These are phyloP conservation scores for Lentinula boryana DNA, from an alignment of 768 basidiomycete species.

Conservation along the genomic window DNA sequence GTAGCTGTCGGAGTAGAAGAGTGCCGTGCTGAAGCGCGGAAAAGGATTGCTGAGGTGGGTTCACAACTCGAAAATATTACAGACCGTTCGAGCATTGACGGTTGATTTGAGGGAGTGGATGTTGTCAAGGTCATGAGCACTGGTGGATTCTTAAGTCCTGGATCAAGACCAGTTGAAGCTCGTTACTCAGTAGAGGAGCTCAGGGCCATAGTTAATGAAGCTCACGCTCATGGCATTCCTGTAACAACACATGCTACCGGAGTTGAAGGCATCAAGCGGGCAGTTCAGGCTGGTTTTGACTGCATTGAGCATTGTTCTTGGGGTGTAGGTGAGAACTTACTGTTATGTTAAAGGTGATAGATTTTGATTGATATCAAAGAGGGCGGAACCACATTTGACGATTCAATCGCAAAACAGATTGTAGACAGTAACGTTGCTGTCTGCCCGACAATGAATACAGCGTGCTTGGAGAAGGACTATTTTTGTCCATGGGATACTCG, in stretches of 20 bases:
- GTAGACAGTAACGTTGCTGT: neutral
- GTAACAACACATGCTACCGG: conserved; percentile 6
- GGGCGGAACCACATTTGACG: conserved; percentile 1
- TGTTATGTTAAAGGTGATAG: too few relatives aligned
- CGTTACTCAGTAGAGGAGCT: conserved; percentile 3
- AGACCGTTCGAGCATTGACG: neutral
- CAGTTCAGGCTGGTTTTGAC: conserved; percentile 2
- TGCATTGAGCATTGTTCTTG: conserved; percentile 6
- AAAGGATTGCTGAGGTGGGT: neutral
- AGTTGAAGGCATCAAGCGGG: conserved; percentile 1
- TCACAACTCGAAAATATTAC: neutral
- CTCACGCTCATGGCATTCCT: conserved; percentile 2
- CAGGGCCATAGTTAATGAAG: conserved; percentile 2
- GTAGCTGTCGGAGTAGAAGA: conserved; percentile 2
- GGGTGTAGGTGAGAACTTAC: neutral
- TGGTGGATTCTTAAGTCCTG: conserved; percentile 3
- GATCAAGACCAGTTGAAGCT: neutral
- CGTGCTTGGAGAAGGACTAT: conserved; percentile 3
- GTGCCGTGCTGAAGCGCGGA: conserved; percentile 1
- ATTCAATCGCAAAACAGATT: neutral
- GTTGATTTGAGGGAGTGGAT: neutral
- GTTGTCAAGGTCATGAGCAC: conserved; percentile 4
- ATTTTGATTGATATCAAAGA: neutral
- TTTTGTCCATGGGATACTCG: conserved; percentile 6
- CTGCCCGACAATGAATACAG: conserved; percentile 6